Evolutionary conservation across 345 rosid species (phyloP), one percentile per base, ranked within the genome.

Genomic region (Turnera subulata): DNA sequence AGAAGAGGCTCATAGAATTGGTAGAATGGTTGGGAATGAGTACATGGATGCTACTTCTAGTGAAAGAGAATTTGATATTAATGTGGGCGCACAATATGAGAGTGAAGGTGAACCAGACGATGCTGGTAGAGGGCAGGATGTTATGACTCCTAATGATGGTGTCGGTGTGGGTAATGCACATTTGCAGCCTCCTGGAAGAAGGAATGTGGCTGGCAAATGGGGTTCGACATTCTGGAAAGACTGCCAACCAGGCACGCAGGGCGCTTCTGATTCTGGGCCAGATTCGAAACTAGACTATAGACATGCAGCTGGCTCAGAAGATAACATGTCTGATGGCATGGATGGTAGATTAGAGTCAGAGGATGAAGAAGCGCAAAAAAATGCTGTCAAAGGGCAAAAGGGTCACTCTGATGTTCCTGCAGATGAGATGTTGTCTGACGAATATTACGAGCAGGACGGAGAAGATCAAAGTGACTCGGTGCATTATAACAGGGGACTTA

Each of bases 361-460:
- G 52, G 86, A 89, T 48, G 91, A 82, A 51, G 87, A 79, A 38
- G 91, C 78, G 49, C 80, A 73, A 49, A 80, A 79, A 62, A 83
- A 62, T 59, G 65, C 32, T 51, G 61, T 60, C 64, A 84, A 70
- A 82, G 81, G 74, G 46, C 85, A 79, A 65, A 80, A 76, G 69
- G 91, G 75, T 46, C 87, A 78, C 44, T 66, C 84, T 70, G 97
- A 94, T 66, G 91, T 90, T 21, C 99, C 95, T 50, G 93, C 95
- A 14, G 97, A 94, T 63, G 99, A 94, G 70, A 94, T 94, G 99
- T 73, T 88, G 76, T 94, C 99, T 55, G 99, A 94, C 78, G 99
- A 94, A 70, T 94, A 94, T 73, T 94, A 94, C 58, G 99, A 94
- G 80, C 99, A 90, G 77, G 99, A 88, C 77, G 97, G 96, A 63